phyloP scores from a whole-genome alignment of 2,329 filamentous ascomycete genomes.

The Gnomoniopsis smithogilvyi region DNA sequence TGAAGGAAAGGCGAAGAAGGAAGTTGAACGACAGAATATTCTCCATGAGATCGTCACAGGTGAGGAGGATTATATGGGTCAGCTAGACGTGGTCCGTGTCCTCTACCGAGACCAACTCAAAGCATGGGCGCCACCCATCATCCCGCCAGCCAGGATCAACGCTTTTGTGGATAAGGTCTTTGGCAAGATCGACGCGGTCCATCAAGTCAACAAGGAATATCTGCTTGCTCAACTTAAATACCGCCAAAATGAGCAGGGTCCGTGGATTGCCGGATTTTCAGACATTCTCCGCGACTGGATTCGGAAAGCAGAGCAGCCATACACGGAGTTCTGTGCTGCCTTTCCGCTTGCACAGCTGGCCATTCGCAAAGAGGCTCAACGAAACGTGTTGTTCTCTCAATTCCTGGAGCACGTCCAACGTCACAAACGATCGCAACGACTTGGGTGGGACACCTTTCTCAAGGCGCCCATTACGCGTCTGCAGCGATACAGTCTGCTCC shows the following conservation, averaged over 20 bases:
- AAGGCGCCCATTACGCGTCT: constrained; percentile 91
- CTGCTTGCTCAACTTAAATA: constrained; percentile 93
- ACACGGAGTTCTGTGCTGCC: constrained; percentile 86
- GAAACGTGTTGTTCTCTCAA: constrained; percentile 80
- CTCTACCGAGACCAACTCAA: constrained; percentile 82
- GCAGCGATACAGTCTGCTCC: constrained; percentile 82
- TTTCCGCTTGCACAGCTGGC: constrained; percentile 83
- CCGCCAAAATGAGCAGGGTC: constrained; percentile 92
- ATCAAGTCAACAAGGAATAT: constrained; percentile 88
- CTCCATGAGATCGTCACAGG: constrained; percentile 93
- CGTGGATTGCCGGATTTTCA: constrained; percentile 90
- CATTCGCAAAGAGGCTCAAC: constrained; percentile 78
- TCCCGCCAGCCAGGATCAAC: constrained; percentile 72
- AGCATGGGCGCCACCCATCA: constrained; percentile 72
- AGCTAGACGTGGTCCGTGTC: constrained; percentile 79
- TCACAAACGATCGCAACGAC: constrained; percentile 74
- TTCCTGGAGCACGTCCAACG: constrained; percentile 80
- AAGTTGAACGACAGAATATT: constrained; percentile 89
- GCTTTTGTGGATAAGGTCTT: constrained; percentile 85
- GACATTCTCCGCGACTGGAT: constrained; percentile 99
- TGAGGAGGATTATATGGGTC: constrained; percentile 87
- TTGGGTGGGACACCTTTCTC: constrained; percentile 92
- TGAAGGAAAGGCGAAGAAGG: constrained; percentile 73
- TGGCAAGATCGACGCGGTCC: constrained; percentile 83
- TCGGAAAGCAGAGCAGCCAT: constrained; percentile 82